These are phyloP conservation scores for Chalaropsis thielavioides DNA, from an alignment of 2,329 filamentous ascomycete species.

Conservation along the genomic window DNA sequence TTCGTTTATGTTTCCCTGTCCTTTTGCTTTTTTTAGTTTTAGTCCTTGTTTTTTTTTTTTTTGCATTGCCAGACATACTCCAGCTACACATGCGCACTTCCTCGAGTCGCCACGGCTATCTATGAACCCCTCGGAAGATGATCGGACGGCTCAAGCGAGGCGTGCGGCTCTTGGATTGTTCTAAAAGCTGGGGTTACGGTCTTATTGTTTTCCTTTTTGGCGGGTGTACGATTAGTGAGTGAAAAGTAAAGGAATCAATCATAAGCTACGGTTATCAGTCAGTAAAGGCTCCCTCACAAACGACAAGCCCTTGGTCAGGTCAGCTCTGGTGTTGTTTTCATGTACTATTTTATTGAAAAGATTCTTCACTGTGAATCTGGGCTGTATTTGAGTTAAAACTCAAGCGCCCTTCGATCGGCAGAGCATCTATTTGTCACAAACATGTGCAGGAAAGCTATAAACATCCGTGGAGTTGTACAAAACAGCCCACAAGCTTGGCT, in stretches of 20 bases:
- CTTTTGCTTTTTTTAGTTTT: not conserved
- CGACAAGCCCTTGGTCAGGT: too few relatives aligned
- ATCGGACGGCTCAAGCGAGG: not conserved
- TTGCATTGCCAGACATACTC: not conserved
- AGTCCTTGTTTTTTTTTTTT: not conserved
- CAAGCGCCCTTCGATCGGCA: too few relatives aligned
- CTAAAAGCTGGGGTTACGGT: not conserved
- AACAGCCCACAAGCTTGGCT: too few relatives aligned
- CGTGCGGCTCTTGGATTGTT: not conserved
- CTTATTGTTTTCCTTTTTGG: not conserved
- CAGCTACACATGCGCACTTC: not conserved
- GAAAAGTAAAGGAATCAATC: conserved; percentile 3
- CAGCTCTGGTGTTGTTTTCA: too few relatives aligned
- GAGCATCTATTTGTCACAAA: too few relatives aligned
- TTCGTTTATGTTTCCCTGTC: conserved; percentile 2
- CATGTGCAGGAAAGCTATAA: too few relatives aligned
- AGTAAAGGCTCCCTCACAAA: not conserved
- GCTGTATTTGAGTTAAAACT: too few relatives aligned
- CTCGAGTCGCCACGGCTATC: not conserved
- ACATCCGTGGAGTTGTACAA: too few relatives aligned
- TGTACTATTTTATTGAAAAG: too few relatives aligned
- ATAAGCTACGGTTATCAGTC: not conserved
- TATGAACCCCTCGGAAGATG: not conserved
- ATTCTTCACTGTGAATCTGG: too few relatives aligned
- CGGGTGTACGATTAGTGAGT: conserved; percentile 5